A percentile compares a stretch with the other conserved stretches of the same genome.
Conservation (phyloP, 306 rosid genomes). For the cucumber (Cucumis sativus) region DNA sequence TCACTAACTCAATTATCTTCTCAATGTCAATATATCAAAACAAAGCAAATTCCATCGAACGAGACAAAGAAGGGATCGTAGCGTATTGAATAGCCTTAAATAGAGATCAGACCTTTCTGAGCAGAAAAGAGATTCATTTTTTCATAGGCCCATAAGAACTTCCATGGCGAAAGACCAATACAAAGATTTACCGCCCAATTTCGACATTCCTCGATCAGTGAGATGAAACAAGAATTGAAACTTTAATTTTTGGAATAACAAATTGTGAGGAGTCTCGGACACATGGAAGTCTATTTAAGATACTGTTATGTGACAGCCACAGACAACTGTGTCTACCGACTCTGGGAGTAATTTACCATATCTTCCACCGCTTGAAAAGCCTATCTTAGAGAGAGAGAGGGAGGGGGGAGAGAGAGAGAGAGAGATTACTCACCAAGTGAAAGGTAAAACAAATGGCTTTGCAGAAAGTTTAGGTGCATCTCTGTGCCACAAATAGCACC, state of each 20-base stretch:
- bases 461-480: constrained; percentile 14
- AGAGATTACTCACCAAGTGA: not conserved
- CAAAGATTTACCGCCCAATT: constrained; percentile 12
- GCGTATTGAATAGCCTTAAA: not conserved
- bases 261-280: not conserved
- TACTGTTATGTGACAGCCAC: not conserved
- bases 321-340: constrained; percentile 7
- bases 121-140: constrained; percentile 14
- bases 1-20: not conserved
- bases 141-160: constrained; percentile 8
- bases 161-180: constrained; percentile 13
- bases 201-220: constrained; percentile 15
- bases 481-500: constrained; percentile 10
- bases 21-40: not conserved
- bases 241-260: not conserved
- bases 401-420: not conserved
- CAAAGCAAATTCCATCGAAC: not conserved
- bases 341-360: not conserved
- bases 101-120: constrained; percentile 26
- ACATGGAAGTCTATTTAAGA: constrained; percentile 5
- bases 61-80: constrained; percentile 9
- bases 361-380: constrained; percentile 8
- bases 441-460: constrained; percentile 12
- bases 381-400: not conserved
- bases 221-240: not conserved